These are phyloP conservation scores for Sporisorium exsertum DNA, from an alignment of 1,284 basidiomycete genomes.

Conservation along the genomic window DNA sequence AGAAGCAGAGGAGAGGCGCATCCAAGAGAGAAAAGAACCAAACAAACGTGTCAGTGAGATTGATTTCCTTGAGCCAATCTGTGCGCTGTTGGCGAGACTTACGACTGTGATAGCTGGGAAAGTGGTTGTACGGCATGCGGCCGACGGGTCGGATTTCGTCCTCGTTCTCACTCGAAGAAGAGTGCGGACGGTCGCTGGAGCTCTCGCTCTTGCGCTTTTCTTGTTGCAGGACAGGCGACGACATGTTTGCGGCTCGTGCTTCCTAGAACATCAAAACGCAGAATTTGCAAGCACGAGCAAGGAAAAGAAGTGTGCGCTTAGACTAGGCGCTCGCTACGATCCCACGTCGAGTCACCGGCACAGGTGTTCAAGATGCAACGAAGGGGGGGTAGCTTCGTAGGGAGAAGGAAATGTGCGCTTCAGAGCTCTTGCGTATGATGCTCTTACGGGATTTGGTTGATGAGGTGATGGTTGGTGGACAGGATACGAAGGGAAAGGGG, in stretches of 20 bases:
- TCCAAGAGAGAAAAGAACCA: not conserved
- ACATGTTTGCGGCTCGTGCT: constrained; percentile 18
- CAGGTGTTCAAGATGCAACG: not conserved
- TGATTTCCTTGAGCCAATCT: not conserved
- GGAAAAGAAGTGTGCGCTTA: not conserved
- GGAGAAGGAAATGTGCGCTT: constrained; percentile 15
- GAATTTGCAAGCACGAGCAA: not conserved
- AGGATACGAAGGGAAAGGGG: not conserved
- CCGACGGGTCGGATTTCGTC: constrained; percentile 28
- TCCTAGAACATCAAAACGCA: not conserved
- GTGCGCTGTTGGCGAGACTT: constrained; percentile 9
- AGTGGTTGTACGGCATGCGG: constrained; percentile 28
- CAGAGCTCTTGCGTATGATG: constrained; percentile 15
- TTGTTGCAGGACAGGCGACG: constrained; percentile 24
- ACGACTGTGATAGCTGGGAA: constrained; percentile 27
- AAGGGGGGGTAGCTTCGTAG: not conserved
- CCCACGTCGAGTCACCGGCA: not conserved
- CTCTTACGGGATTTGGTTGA: constrained; percentile 6
- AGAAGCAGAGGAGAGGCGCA: not conserved
- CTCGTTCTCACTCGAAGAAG: constrained; percentile 29
- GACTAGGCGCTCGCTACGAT: not conserved
- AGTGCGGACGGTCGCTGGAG: constrained; percentile 33
- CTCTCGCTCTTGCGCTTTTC: constrained; percentile 29
- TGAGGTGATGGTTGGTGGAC: not conserved
- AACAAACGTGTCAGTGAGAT: not conserved